Base-by-base conservation (phyloP, 768 basidiomycete species). In the Tulasnella sp. region DNA sequence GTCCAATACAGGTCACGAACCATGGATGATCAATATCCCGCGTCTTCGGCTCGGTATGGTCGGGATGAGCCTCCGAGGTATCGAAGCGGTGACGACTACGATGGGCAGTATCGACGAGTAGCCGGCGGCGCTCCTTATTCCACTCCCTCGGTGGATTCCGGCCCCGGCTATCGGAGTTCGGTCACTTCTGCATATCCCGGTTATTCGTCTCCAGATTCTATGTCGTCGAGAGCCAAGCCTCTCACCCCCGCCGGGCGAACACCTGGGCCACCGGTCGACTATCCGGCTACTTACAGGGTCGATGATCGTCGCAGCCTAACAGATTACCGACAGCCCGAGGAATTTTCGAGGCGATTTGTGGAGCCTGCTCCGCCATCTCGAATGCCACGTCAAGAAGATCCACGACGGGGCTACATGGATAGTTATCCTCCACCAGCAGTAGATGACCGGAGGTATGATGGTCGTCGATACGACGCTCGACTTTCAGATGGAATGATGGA, bases 391-490 rank as follows among this genome's bases (percentile, higher is more conserved):
- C 31, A 70, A 70, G 69, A 70, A 14, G 69, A 70, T 38, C 69
- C 69, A 11, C 69, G 69, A 42, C 69, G 69, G 12, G 58, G 58
- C 15, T 64, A 70, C 36, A 34, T 70, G 69, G 69, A 70, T 34
- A 17, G 58, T 29, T 64, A 64, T 34, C 31, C 31, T 38, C 69
- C 69, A 25, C 45, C 73, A 52, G 29, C 25, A 17, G 54, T 74
- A 36, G 73, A 74, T 58, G 73, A 74, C 34, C 45, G 73, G 39
- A 74, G 73, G 52, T 74, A 74, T 74, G 73, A 38, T 17, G 49
- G 39, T 70, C 64, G 64, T 22, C 37, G 38, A 36, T 37, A 70
- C 38, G 67, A 76, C 75, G 29, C 31, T 42, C 67, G 67, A 58
- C 74, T 37, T 75, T 9, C 74, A 67, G 37, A 64, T 67, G 69